Evolutionary conservation across 2,329 filamentous ascomycete genomes (phyloP).

Genomic region (Trichoderma asperellum): DNA sequence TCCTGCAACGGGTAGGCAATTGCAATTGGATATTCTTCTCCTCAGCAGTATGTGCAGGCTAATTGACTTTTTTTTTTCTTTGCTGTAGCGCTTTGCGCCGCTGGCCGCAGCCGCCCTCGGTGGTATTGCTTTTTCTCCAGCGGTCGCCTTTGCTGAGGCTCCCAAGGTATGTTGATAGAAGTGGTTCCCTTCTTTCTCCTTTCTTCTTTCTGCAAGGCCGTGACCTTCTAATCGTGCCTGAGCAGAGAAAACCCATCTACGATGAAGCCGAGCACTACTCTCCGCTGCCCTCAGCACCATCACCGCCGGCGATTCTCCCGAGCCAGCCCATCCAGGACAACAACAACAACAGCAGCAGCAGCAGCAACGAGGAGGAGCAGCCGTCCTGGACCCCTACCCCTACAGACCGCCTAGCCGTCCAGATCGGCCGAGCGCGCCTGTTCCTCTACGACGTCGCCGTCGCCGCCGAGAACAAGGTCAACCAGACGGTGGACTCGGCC

Average conservation of each 20-base stretch:
- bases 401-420: conserved; percentile 83
- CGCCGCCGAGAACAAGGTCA: conserved; percentile 78
- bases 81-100: conserved; percentile 54
- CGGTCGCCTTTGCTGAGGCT: conserved; percentile 57
- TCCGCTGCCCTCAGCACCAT: conserved; percentile 40
- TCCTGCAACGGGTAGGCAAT: conserved; percentile 57
- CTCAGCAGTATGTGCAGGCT: conserved; percentile 35
- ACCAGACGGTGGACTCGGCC: conserved; percentile 76
- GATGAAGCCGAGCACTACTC: conserved; percentile 63
- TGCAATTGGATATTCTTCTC: conserved; percentile 14
- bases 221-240: background rate
- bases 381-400: conserved; percentile 66
- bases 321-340: conserved; percentile 39
- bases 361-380: conserved; percentile 33
- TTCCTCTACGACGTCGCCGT: conserved; percentile 78
- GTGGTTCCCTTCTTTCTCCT: background rate
- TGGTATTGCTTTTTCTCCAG: conserved; percentile 53
- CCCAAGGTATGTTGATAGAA: conserved; percentile 41
- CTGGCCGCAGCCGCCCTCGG: conserved; percentile 57
- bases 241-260: conserved; percentile 74
- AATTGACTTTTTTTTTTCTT: conserved; percentile 33
- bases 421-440: conserved; percentile 80
- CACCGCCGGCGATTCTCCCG: conserved; percentile 37
- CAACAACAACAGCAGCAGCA: background rate
- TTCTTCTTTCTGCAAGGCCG: background rate